These are phyloP conservation scores for Neonectria neomacrospora DNA, from an alignment of 2,329 filamentous ascomycete species.

Conservation along the genomic window DNA sequence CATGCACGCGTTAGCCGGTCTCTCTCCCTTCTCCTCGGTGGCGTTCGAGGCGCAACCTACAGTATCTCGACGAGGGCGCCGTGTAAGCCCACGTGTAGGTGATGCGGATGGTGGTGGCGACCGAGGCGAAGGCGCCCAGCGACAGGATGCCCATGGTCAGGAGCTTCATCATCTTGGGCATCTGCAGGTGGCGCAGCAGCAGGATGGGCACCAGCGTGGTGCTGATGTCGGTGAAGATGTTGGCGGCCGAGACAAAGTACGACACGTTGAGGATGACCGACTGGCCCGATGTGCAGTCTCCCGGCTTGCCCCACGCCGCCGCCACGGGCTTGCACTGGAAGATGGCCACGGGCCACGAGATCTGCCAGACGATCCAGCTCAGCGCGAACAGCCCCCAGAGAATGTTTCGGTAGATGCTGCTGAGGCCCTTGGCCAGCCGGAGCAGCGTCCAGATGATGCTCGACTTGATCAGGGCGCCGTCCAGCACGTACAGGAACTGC, in stretches of 20 bases:
- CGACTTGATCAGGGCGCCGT: conserved; percentile 31
- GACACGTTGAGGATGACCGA: conserved; percentile 28
- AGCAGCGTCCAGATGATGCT: conserved; percentile 34
- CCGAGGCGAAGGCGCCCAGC: conserved; percentile 29
- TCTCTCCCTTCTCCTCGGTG: too few species aligned
- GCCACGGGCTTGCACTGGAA: conserved; percentile 38
- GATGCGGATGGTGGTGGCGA: conserved; percentile 36
- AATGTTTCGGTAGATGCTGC: conserved; percentile 9
- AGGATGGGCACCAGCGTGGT: conserved; percentile 28
- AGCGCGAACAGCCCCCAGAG: conserved; percentile 26
- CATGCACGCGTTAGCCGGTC: too few species aligned
- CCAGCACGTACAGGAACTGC: conserved; percentile 34
- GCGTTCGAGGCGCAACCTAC: background rate
- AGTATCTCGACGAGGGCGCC: conserved; percentile 13
- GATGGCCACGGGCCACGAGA: conserved; percentile 35
- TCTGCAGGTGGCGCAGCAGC: conserved; percentile 30
- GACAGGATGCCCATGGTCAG: conserved; percentile 29
- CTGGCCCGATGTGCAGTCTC: conserved; percentile 31
- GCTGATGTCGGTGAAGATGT: conserved; percentile 32
- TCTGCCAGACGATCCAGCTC: conserved; percentile 34
- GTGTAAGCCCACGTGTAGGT: conserved; percentile 35
- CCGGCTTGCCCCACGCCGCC: conserved; percentile 31
- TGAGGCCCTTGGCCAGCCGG: conserved; percentile 30
- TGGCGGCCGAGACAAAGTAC: conserved; percentile 32
- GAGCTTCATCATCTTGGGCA: conserved; percentile 28